Evolutionary conservation across 176 grass and related monocot species (phyloP), one percentile per base, ranked within the genome.

Genomic region (Bonia amplexicaulis): DNA sequence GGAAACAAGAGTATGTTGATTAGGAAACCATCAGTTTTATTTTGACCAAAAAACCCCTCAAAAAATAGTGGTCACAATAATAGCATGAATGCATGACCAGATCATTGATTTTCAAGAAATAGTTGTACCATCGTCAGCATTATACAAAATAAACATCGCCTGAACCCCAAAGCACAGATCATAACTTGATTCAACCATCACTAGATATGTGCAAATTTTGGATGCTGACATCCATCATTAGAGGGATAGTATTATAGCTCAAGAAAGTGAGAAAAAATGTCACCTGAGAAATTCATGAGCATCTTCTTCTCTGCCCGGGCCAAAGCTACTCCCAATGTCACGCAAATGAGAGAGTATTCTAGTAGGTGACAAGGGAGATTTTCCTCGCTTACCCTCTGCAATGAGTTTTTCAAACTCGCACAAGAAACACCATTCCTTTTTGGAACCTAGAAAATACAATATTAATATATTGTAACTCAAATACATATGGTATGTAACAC

Each of bases 231-330:
- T 51, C 45, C 17, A 80, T 52, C 25, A 81, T 69, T 68, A 35
- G 19, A 46, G 64, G 19, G 17, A 19, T 86, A 80, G 22, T 35
- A 76, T 3, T 69, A 68, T 61, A 60, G 8, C 42, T 2, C 3
- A 85, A 78, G 42, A 22, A 70, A n/a, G 61, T 20, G 76, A 75
- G 25, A 19, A 77, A 8, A 70, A 90, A 64, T 69, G 52, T 74
- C 55, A 95, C 96, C 93, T 98, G 83, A 98, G 82, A 90, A 98
- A 98, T 80, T 98, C 96, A 67, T 98, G 96, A 54, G 96, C 96
- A 68, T 98, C 96, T 82, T 98, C 89, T 84, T 98, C 79, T 52
- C 49, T 66, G 5, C 93, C 85, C 0, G 41, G 75, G 65, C 89
- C 89, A 79, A 98, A 98, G 35, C 83, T 86, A 44, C 69, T 69